phyloP scores from a whole-genome alignment of 2,329 filamentous ascomycete genomes.

The Drechslerella dactyloides region DNA sequence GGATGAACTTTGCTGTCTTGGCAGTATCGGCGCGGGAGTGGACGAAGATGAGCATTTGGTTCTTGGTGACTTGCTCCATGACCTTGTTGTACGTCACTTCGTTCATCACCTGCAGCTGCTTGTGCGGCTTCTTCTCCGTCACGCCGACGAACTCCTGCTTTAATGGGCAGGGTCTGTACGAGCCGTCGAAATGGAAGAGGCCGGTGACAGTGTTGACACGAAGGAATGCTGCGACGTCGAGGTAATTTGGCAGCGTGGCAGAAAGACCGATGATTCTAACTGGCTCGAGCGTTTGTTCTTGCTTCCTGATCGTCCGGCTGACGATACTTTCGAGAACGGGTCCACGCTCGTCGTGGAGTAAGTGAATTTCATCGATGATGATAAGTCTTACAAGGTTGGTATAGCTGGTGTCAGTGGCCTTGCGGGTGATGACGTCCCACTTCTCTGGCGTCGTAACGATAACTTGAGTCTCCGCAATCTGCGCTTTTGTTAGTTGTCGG shows the following conservation, averaged over 20 bases:
- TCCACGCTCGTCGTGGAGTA: conserved; percentile 95
- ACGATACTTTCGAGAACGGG: conserved; percentile 97
- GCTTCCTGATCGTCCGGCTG: conserved; percentile 87
- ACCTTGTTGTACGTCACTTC: conserved; percentile 98
- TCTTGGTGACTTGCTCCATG: conserved; percentile 86
- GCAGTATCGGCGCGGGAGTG: conserved; percentile 98
- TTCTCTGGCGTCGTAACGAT: conserved; percentile 99
- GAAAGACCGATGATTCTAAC: conserved; percentile 91
- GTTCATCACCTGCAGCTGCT: conserved; percentile 99
- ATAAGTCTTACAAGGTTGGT: conserved; percentile 95
- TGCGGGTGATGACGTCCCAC: conserved; percentile 98
- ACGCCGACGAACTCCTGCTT: conserved; percentile 97
- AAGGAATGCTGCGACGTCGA: conserved; percentile 92
- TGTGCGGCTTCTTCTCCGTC: conserved; percentile 97
- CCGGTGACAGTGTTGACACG: conserved; percentile 84
- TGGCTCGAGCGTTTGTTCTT: conserved; percentile 90
- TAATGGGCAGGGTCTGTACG: conserved; percentile 89
- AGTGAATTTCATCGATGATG: conserved; percentile 97
- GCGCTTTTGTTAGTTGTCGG: conserved; percentile 96
- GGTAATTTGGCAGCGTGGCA: conserved; percentile 94
- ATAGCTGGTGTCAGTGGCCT: conserved; percentile 94
- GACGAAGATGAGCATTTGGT: conserved; percentile 99
- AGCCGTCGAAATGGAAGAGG: conserved; percentile 94
- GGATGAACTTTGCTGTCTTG: conserved; percentile 94
- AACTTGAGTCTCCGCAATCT: conserved; percentile 96